Percentiles rank a stretch among this genome's conserved stretches.
Evolutionary conservation across 2,329 filamentous ascomycete species (phyloP).

Genomic region (Beauveria pseudobassiana): DNA sequence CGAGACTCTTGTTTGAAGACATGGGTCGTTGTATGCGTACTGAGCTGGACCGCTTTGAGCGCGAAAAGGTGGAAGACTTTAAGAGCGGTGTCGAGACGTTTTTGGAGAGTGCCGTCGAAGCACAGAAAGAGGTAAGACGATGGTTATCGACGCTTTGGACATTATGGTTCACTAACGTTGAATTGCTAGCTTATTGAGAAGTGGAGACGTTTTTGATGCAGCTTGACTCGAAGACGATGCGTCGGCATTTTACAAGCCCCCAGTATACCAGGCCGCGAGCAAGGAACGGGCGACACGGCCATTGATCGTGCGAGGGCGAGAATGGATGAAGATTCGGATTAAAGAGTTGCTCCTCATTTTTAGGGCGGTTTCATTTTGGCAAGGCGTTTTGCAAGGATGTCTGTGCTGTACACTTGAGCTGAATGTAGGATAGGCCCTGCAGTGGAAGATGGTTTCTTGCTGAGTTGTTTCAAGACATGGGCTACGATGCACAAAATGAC

Average conservation of each 20-base stretch:
- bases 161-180: constrained; percentile 17
- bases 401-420: background rate
- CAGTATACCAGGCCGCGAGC: constrained; percentile 44
- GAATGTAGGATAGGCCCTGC: background rate
- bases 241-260: constrained; percentile 56
- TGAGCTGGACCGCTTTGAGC: constrained; percentile 90
- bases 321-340: constrained; percentile 55
- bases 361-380: background rate
- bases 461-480: background rate
- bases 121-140: constrained; percentile 82
- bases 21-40: constrained; percentile 90
- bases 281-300: constrained; percentile 50
- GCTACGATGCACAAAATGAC: background rate
- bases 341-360: constrained; percentile 15
- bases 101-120: constrained; percentile 91
- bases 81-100: constrained; percentile 98
- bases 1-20: constrained; percentile 85
- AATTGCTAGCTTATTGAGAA: constrained; percentile 61
- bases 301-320: constrained; percentile 51
- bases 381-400: constrained; percentile 8
- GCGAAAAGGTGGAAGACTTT: constrained; percentile 97
- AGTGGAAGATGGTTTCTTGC: background rate
- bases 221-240: constrained; percentile 86
- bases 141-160: background rate
- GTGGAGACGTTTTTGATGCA: constrained; percentile 98